Evolutionary conservation across 225 moss, liverwort and hornwort genomes (phyloP), one percentile per base, ranked within the genome.

Genomic region (Polytrichum commune): DNA sequence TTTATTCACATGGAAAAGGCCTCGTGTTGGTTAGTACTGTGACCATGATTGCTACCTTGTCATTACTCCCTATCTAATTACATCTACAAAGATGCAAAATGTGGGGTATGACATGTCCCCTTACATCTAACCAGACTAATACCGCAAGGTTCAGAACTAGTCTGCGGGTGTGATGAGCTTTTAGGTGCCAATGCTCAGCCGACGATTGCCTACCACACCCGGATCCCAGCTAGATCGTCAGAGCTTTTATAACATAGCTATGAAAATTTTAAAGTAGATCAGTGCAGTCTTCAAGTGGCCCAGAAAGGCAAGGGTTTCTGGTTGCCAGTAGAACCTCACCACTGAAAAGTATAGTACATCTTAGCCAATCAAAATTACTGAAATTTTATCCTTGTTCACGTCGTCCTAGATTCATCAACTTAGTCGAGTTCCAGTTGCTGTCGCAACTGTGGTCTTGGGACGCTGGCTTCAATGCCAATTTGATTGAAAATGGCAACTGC

Each of bases 31-130:
- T 46, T 13, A 46, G 13, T 46, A 46, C 16, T 46, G 46, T 46
- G 13, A 46, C 46, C 46, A 46, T 46, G 46, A 4, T 46, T 46
- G 46, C 46, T 46, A 46, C 46, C 46, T 46, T 46, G 46, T 16
- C 46, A 46, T 46, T 46, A 46, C 46, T 46, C 16, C 46, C 46
- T 46, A n/a, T 61, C 60, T n/a, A 61, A 26, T 22, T n/a, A 61
- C 19, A 61, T 61, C 60, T 61, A 61, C 60, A 61, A 61, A 61
- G 60, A 7, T 61, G 60, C 2, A 61, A 61, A 26, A 61, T 22
- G 60, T 61, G 60, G 46, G 46, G 46, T 46, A 46, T 46, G 46
- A 46, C 13, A 46, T 46, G 46, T 46, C 46, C 46, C 46, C 46
- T 46, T 46, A 46, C 46, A 46, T 16, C 46, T 46, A 46, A 46